phyloP scores from a whole-genome alignment of 1,284 basidiomycete species.

The Marasmius oreades region DNA sequence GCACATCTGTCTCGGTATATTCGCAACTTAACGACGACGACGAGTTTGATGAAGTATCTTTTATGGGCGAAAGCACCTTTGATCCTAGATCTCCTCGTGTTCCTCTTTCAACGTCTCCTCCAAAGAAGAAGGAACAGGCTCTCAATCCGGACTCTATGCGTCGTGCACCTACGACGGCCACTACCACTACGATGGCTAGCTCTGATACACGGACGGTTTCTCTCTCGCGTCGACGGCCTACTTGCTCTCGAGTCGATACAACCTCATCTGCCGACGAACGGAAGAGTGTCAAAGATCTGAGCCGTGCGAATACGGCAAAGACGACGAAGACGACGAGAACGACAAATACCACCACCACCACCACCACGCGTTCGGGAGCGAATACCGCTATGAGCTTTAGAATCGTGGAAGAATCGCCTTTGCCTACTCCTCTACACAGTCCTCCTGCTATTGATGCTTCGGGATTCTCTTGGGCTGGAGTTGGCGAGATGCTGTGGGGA shows the following conservation, averaged over 20 bases:
- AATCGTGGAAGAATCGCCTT: constrained; percentile 14
- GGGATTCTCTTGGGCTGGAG: background rate
- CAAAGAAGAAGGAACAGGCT: background rate
- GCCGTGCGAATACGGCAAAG: background rate
- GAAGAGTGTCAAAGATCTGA: background rate
- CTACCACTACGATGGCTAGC: constrained; percentile 1
- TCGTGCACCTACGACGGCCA: background rate
- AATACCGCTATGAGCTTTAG: constrained; percentile 12
- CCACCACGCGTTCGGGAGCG: constrained; percentile 1
- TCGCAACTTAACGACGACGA: constrained; percentile 12
- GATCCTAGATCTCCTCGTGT: background rate
- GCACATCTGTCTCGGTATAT: constrained; percentile 13
- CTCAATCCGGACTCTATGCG: background rate
- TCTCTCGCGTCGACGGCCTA: background rate
- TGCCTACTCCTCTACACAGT: constrained; percentile 9
- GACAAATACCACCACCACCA: constrained; percentile 3
- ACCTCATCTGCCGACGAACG: background rate
- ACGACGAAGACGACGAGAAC: background rate
- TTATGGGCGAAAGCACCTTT: background rate
- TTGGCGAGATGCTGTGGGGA: background rate
- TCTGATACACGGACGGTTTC: background rate
- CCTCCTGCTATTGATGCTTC: background rate
- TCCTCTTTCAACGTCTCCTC: background rate
- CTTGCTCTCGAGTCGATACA: background rate
- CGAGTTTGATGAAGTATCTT: background rate